These are phyloP conservation scores for Williopsis jadinii DNA, from an alignment of 1,139 yeast species.

Conservation along the genomic window DNA sequence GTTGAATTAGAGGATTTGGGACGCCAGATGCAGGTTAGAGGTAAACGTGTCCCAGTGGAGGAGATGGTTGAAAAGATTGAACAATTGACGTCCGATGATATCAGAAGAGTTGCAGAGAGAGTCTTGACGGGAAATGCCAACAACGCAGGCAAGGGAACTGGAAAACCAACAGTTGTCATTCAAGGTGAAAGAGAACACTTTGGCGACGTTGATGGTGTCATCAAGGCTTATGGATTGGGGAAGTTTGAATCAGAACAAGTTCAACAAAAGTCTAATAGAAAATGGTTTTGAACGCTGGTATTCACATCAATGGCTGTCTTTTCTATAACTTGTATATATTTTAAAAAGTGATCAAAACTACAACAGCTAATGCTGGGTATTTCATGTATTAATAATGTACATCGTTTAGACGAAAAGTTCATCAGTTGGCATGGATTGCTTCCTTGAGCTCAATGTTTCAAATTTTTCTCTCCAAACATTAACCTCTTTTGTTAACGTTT, in stretches of 20 bases:
- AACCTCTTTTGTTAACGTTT: slow-evolving; percentile 58
- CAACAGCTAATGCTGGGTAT: too few relatives aligned
- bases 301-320: too few relatives aligned
- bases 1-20: slow-evolving; percentile 94
- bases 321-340: too few relatives aligned
- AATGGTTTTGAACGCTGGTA: not conserved
- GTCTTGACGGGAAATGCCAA: slow-evolving; percentile 62
- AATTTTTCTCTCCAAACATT: slow-evolving; percentile 51
- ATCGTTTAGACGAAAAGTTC: slow-evolving; percentile 22
- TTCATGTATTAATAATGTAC: too few relatives aligned
- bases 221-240: slow-evolving; percentile 73
- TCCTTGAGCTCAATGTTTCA: slow-evolving; percentile 23
- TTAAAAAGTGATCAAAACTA: not conserved
- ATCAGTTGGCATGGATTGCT: slow-evolving; percentile 14
- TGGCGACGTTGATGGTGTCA: slow-evolving; percentile 71
- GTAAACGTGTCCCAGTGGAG: slow-evolving; percentile 64
- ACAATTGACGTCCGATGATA: slow-evolving; percentile 54
- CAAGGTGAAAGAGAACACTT: slow-evolving; percentile 83
- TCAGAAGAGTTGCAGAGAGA: slow-evolving; percentile 66
- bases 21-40: slow-evolving; percentile 85
- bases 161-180: slow-evolving; percentile 75
- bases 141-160: slow-evolving; percentile 44
- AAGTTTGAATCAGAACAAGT: slow-evolving; percentile 7
- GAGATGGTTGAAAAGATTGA: slow-evolving; percentile 84
- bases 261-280: not conserved